These are phyloP conservation scores for Echites panduratus DNA, from an alignment of 257 asterid genomes.

Conservation along the genomic window DNA sequence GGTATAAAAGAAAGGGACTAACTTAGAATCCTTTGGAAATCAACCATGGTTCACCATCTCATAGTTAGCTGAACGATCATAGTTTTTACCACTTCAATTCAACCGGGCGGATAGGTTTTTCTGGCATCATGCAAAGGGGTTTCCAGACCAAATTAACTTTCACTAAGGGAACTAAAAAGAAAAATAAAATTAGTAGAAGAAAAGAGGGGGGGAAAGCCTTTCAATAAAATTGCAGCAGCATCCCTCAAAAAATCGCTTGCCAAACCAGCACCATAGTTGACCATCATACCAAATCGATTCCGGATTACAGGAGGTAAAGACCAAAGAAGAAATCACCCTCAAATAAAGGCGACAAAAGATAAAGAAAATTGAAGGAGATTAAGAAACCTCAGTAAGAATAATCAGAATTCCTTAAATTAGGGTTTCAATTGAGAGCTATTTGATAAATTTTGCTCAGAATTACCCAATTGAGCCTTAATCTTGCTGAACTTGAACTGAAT, in stretches of 20 bases:
- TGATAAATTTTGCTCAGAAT: background rate
- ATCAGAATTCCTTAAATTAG: background rate
- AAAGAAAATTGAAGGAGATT: background rate
- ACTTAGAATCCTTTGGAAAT: background rate
- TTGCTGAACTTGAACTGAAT: background rate
- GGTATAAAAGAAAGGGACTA: background rate
- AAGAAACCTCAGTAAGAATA: background rate
- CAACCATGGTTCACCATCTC: background rate
- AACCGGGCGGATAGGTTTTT: background rate
- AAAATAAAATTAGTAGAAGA: background rate
- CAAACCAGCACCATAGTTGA: background rate
- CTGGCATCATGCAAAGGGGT: background rate
- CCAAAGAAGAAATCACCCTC: background rate
- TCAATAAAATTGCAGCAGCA: background rate
- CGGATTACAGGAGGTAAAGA: background rate
- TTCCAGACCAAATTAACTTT: background rate
- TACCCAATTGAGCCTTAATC: conserved; percentile 1
- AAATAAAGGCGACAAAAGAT: background rate
- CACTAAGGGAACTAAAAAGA: background rate
- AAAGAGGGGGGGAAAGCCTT: background rate
- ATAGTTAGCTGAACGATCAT: background rate
- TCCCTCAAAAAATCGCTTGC: background rate
- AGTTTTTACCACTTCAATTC: background rate
- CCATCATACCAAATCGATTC: conserved; percentile 1
- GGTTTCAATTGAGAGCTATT: conserved; percentile 4